Conservation (phyloP, 2,329 filamentous ascomycete genomes). For the Cyanodermella asteris region DNA sequence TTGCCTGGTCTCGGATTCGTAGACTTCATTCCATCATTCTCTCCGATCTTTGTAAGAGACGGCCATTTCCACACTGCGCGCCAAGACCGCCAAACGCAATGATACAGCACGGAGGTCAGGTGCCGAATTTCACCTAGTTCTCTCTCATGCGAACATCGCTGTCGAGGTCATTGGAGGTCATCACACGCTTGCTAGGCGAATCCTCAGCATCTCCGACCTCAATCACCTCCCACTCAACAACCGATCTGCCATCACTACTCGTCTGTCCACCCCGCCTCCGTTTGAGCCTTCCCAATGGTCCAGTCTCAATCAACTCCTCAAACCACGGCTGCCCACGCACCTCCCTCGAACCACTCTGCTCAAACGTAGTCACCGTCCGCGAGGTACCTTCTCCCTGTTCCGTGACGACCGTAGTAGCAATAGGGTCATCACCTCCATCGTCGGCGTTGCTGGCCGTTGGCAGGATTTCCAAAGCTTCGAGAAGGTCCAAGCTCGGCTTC, state of each 20-base stretch:
- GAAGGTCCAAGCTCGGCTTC: constrained; percentile 44
- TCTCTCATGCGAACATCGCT: constrained; percentile 13
- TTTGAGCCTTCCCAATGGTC: constrained; percentile 45
- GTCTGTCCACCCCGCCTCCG: constrained; percentile 35
- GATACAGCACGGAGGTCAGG: too few species aligned
- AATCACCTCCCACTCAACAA: constrained; percentile 63
- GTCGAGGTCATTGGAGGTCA: constrained; percentile 10
- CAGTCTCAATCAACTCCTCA: constrained; percentile 58
- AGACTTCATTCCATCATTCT: constrained; percentile 19
- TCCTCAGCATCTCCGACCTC: constrained; percentile 41
- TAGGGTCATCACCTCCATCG: constrained; percentile 9
- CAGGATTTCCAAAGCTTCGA: constrained; percentile 57
- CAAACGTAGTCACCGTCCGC: constrained; percentile 14
- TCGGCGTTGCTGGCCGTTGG: constrained; percentile 24
- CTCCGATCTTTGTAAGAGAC: too few species aligned
- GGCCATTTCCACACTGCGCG: constrained; percentile 17
- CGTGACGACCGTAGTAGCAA: constrained; percentile 4
- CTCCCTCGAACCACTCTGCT: constrained; percentile 16
- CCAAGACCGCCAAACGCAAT: constrained; percentile 22
- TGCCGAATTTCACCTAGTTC: constrained; percentile 12
- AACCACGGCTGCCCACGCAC: constrained; percentile 58
- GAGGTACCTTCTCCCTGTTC: constrained; percentile 10
- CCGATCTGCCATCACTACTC: constrained; percentile 40
- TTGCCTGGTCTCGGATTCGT: too few species aligned
- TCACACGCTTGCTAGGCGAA: too few species aligned